Evolutionary conservation across 441 rosid species (phyloP), one percentile per base, ranked within the genome.

Genomic region (Pelargonium fulgidum): DNA sequence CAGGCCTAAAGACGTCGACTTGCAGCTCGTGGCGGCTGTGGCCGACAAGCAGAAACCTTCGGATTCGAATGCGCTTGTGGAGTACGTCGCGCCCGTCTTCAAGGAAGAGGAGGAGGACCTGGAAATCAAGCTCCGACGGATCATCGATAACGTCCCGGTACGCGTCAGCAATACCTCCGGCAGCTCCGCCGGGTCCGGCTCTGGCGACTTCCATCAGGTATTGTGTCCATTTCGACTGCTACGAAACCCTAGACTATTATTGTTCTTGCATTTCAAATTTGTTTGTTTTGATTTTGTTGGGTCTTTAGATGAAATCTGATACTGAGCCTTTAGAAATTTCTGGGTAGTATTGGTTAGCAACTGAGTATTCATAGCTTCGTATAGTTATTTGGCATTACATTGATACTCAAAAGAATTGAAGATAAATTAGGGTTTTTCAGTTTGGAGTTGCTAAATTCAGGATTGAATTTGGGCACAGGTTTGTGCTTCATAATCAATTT

Each of bases 121-220:
- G 70, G 97, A 91, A 82, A 12, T 93, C 20, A 93, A 91, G 85
- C 99, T 91, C 70, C 86, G 96, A 7, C 77, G 99, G 58, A 93
- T 93, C 75, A 70, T 93, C 29, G 97, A 91, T 69, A 93, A 93
- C 71, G 99, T 93, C 0, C 98, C 99, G 0, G 97, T 93, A 56
- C 89, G 97, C 19, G 97, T 93, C 71, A 89, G 86, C 52, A 93
- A 91, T 65, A 88, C 99, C 59, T 93, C 99, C 0, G 96, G 97
- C n/a, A 93, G 99, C 79, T 93, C 97, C 8, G 99, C 97, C 2
- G 96, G 99, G 79, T 88, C 96, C n/a, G 97, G 96, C 65, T 93
- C 96, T 66, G 93, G 95, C 7, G 97, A 91, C 75, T 93, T 93
- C 66, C 97, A 93, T 67, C 99, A 91, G 95, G 99, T 89, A 68